A percentile compares a stretch with the other conserved stretches of the same genome.
These are phyloP conservation scores for Floccularia luteovirens DNA, from an alignment of 768 basidiomycete species.

Conservation along the genomic window DNA sequence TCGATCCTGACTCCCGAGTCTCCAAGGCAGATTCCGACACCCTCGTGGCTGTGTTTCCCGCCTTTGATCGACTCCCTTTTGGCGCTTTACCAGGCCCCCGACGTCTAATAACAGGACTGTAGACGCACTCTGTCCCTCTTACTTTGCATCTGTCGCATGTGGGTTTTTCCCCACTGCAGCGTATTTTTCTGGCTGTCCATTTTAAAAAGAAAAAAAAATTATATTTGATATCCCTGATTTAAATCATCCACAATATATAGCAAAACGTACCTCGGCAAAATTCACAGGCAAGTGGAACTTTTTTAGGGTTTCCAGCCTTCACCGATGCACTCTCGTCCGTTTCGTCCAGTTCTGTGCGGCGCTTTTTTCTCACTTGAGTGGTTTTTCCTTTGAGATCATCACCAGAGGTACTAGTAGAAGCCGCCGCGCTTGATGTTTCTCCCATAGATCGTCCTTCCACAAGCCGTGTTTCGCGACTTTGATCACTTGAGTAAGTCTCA, in stretches of 20 bases:
- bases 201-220: conserved; percentile 8
- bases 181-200: conserved; percentile 59
- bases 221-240: not conserved
- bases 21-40: not conserved
- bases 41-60: not conserved
- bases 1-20: no score
- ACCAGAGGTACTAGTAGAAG: no score
- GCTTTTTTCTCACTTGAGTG: conserved; percentile 21
- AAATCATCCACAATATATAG: conserved; percentile 4
- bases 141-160: conserved; percentile 55
- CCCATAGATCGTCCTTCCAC: no score
- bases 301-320: conserved; percentile 17
- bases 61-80: conserved; percentile 47
- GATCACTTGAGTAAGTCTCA: no score
- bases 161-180: conserved; percentile 63
- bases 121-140: conserved; percentile 45
- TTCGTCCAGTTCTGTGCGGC: conserved; percentile 15
- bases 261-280: conserved; percentile 61
- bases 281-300: conserved; percentile 64
- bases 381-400: no score
- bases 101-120: conserved; percentile 43
- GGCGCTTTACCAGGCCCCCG: conserved; percentile 74
- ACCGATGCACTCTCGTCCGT: conserved; percentile 8
- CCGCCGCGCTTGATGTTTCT: no score
- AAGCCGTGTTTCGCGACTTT: no score